phyloP scores from a whole-genome alignment of 768 basidiomycete genomes.

The Serpula lacrymans region DNA sequence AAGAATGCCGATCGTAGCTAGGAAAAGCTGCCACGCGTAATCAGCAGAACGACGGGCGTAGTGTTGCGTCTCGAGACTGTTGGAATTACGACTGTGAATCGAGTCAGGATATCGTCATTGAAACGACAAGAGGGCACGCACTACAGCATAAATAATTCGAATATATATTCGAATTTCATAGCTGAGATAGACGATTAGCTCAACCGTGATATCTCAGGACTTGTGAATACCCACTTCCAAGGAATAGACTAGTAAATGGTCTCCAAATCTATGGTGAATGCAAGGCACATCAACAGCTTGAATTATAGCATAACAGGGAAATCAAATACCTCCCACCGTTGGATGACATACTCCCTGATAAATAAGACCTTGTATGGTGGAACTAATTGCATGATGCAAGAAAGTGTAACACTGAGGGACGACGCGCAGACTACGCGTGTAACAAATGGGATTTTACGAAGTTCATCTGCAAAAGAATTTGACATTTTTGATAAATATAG shows the following conservation, averaged over 20 bases:
- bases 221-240: slow-evolving; percentile 46
- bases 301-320: not conserved
- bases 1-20: slow-evolving; percentile 53
- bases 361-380: slow-evolving; percentile 55
- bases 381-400: slow-evolving; percentile 53
- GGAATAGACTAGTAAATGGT: slow-evolving; percentile 68
- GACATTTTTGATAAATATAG: too few species aligned
- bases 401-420: slow-evolving; percentile 55
- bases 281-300: not conserved
- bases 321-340: slow-evolving; percentile 50
- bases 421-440: slow-evolving; percentile 69
- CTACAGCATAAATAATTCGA: slow-evolving; percentile 44
- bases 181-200: slow-evolving; percentile 15
- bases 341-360: slow-evolving; percentile 39
- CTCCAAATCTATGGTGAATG: slow-evolving; percentile 59
- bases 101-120: slow-evolving; percentile 1
- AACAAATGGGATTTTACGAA: slow-evolving; percentile 81
- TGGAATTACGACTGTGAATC: slow-evolving; percentile 54
- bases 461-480: slow-evolving; percentile 57
- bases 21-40: slow-evolving; percentile 69
- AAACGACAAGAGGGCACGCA: slow-evolving; percentile 14
- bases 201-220: not conserved
- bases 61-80: slow-evolving; percentile 60
- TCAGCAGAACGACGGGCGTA: slow-evolving; percentile 65
- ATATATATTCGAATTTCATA: slow-evolving; percentile 31